These are phyloP conservation scores for Didymella sp. DNA, from an alignment of 2,329 filamentous ascomycete species.

Conservation along the genomic window DNA sequence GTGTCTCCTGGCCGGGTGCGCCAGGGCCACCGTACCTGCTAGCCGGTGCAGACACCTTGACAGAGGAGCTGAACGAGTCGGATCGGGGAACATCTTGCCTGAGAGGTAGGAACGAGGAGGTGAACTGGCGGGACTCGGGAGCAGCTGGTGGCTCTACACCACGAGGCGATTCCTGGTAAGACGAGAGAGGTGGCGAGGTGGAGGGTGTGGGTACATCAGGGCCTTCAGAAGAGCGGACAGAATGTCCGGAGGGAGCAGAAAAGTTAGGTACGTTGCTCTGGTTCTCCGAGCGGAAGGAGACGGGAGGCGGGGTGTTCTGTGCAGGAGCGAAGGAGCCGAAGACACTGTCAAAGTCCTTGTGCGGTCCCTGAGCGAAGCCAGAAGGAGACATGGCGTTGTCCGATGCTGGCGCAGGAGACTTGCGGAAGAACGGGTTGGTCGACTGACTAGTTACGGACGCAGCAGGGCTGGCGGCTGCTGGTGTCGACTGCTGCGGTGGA, in stretches of 20 bases:
- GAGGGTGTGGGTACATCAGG: constrained; percentile 66
- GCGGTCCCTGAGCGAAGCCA: constrained; percentile 54
- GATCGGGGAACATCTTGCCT: constrained; percentile 61
- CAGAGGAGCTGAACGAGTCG: constrained; percentile 77
- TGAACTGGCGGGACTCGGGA: constrained; percentile 78
- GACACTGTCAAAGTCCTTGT: constrained; percentile 75
- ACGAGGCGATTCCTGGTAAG: constrained; percentile 61
- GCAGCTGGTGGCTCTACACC: constrained; percentile 68
- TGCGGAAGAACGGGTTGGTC: constrained; percentile 95
- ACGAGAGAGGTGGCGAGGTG: constrained; percentile 66
- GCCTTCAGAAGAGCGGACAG: constrained; percentile 54
- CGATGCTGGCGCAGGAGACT: constrained; percentile 56
- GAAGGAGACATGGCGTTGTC: constrained; percentile 61
- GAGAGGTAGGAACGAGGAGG: constrained; percentile 77
- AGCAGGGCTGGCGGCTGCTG: constrained; percentile 69
- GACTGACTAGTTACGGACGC: constrained; percentile 68
- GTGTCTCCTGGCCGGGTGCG: constrained; percentile 55
- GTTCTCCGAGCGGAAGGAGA: constrained; percentile 67
- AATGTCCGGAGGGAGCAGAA: constrained; percentile 51
- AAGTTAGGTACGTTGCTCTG: constrained; percentile 46
- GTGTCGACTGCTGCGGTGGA: constrained; percentile 48
- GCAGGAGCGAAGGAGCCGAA: constrained; percentile 71
- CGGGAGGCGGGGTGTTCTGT: constrained; percentile 58
- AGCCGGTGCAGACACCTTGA: constrained; percentile 76
- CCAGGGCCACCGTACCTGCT: constrained; percentile 63